Conservation (phyloP, 768 basidiomycete species). For the Gymnopilus junonius region DNA sequence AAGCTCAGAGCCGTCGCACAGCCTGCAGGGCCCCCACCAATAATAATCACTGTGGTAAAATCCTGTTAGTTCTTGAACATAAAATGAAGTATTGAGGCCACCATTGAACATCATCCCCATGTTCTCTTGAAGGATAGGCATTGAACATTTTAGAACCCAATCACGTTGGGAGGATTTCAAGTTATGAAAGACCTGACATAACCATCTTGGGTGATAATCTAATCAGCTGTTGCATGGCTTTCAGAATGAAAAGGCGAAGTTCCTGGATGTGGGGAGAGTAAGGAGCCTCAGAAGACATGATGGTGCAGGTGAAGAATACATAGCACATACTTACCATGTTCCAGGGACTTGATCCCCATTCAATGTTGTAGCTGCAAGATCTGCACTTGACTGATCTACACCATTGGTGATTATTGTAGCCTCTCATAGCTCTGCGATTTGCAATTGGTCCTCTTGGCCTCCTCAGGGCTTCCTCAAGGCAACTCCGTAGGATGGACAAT, state of each 20-base stretch:
- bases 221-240: background rate
- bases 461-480: too few relatives aligned
- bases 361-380: background rate
- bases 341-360: background rate
- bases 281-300: background rate
- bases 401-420: too few relatives aligned
- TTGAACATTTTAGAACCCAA: too few relatives aligned
- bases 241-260: background rate
- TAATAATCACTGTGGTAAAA: slow-evolving; percentile 13
- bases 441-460: too few relatives aligned
- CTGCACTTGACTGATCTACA: background rate
- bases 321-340: background rate
- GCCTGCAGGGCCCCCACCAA: slow-evolving; percentile 29
- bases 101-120: too few relatives aligned
- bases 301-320: background rate
- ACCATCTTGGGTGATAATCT: too few relatives aligned
- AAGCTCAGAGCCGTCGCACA: slow-evolving; percentile 25
- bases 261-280: background rate
- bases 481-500: too few relatives aligned
- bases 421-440: too few relatives aligned
- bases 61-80: too few relatives aligned
- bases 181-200: background rate
- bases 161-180: background rate
- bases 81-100: too few relatives aligned
- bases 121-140: too few relatives aligned